Conservation (phyloP, 2,329 filamentous ascomycete species). For the Aspergillus bombycis region DNA sequence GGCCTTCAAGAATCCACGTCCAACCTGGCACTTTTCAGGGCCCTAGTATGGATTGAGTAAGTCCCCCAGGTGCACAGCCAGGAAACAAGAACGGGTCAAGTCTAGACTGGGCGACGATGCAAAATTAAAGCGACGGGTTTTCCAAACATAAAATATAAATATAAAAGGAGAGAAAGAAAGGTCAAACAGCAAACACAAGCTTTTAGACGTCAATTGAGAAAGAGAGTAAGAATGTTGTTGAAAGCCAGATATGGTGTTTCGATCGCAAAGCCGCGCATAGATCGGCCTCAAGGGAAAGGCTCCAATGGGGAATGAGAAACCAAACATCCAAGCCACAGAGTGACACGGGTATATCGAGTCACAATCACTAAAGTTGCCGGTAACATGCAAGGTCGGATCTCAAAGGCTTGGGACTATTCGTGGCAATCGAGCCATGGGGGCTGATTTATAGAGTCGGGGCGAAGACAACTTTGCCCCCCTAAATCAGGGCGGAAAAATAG, state of each 20-base stretch:
- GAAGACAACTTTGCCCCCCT: slow-evolving; percentile 1
- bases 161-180: background rate
- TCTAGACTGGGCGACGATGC: slow-evolving; percentile 2
- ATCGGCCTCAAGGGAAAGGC: background rate
- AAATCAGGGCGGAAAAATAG: slow-evolving; percentile 7
- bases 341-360: background rate
- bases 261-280: slow-evolving; percentile 1
- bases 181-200: background rate
- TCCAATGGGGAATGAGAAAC: background rate
- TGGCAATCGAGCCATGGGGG: slow-evolving; percentile 2
- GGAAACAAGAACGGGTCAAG: background rate
- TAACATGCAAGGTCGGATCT: background rate
- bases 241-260: background rate
- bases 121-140: background rate
- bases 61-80: background rate
- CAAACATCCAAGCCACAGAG: background rate
- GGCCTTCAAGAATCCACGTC: slow-evolving; percentile 2
- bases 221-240: background rate
- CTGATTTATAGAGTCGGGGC: slow-evolving; percentile 3
- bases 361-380: background rate
- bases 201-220: background rate
- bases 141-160: background rate
- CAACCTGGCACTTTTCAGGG: background rate
- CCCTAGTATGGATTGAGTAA: slow-evolving; percentile 6
- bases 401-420: background rate